Evolutionary conservation across 2,329 filamentous ascomycete species (phyloP).

Genomic region (Purpureocillium takamizusanense): DNA sequence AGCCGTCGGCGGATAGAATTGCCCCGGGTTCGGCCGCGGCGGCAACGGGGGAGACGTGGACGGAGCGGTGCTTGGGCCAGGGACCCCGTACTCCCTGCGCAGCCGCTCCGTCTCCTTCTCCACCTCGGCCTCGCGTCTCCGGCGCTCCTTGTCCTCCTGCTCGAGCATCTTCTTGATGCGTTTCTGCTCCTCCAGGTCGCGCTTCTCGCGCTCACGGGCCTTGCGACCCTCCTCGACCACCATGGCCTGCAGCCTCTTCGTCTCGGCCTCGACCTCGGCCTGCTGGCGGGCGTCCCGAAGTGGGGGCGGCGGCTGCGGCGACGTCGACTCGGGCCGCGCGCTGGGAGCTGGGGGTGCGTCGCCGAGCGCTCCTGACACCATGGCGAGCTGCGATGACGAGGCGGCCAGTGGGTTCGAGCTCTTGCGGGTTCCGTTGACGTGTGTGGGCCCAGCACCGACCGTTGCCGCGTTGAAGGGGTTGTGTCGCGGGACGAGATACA

Average conservation of each 20-base stretch:
- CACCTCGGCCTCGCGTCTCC: conserved; percentile 47
- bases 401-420: conserved; percentile 5
- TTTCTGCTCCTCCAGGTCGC: conserved; percentile 43
- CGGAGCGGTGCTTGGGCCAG: conserved; percentile 29
- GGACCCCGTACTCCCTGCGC: conserved; percentile 55
- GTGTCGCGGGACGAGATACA: conserved; percentile 54
- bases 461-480: conserved; percentile 72
- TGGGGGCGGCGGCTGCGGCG: conserved; percentile 5
- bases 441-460: conserved; percentile 8
- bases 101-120: conserved; percentile 80
- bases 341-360: conserved; percentile 9
- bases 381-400: conserved; percentile 16
- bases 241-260: conserved; percentile 56
- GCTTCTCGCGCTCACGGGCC: conserved; percentile 45
- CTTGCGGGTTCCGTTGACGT: conserved; percentile 1
- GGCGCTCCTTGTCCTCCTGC: conserved; percentile 52
- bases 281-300: conserved; percentile 16
- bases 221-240: conserved; percentile 40
- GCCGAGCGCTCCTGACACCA: conserved; percentile 29
- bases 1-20: conserved; percentile 6
- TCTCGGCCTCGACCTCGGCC: conserved; percentile 62
- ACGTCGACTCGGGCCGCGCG: conserved; percentile 7
- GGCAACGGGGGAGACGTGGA: conserved; percentile 25
- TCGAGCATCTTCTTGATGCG: conserved; percentile 57
- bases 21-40: conserved; percentile 13